Evolutionary conservation across 331 rosid genomes (phyloP), one percentile per base, ranked within the genome.

Genomic region (Pyracantha coccinea): DNA sequence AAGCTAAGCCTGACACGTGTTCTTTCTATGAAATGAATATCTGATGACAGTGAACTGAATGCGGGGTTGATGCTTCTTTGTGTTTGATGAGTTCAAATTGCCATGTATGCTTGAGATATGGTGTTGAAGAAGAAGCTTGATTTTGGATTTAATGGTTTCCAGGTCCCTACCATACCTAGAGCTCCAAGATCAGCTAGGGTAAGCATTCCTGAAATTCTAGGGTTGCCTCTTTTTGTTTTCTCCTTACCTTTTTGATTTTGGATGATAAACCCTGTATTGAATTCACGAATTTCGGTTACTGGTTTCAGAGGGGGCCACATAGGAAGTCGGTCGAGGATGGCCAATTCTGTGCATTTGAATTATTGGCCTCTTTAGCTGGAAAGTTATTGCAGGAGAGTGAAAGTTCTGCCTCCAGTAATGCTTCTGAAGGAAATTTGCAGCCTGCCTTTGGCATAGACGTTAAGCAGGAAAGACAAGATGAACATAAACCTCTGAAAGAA

Each of bases 291-390:
- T 79, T 86, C 72, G 84, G 41, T 76, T 64, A 47, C 79, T 86
- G 69, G 78, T 86, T 70, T 47, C 88, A 94, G 99, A 83, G 90
- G 88, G 81, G 78, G 66, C 72, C 84, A 19, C 76, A 61, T 69
- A 83, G 85, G 89, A 87, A 85, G 71, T 81, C 71, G 19, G 84
- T 54, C 24, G 83, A 86, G 38, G 88, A 90, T 53, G 86, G 83
- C 72, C 82, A 77, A 75, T 80, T 77, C 71, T 88, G 91, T 80
- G 96, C 96, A 38, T 82, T 94, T 78, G 99, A 94, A 81, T 75
- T 94, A 54, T 73, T 94, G 82, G 97, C 97, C 77, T 86, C 97
- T 76, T 78, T 94, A 81, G 99, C 99, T 38, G 97, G 97, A 63
- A 84, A 92, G 88, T 86, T 94, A 71, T 84, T 94, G 92, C 83